Evolutionary conservation across 352 stramenopile genomes (phyloP).

Genomic region (Globisporangium takayamanum): DNA sequence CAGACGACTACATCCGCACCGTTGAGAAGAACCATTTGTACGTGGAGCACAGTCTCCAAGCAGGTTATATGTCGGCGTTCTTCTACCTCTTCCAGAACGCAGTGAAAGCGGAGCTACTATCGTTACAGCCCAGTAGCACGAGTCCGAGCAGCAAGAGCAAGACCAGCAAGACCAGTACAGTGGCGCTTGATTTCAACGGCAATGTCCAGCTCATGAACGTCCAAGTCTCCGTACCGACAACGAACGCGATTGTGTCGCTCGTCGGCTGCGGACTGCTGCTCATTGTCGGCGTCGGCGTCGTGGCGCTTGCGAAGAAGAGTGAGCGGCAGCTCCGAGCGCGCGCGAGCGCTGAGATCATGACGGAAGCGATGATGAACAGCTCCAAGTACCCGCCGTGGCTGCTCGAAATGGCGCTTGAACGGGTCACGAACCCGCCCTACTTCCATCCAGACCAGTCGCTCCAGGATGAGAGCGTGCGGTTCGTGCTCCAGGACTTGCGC

Average conservation of each 20-base stretch:
- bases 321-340: constrained; percentile 1
- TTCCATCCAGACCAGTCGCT: not conserved
- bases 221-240: constrained; percentile 2
- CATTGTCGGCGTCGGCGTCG: not conserved
- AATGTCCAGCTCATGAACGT: constrained; percentile 10
- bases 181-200: not conserved
- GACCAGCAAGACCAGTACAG: not conserved
- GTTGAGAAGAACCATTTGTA: constrained; percentile 36
- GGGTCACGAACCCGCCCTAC: not conserved
- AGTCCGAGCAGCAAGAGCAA: too few species aligned
- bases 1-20: constrained; percentile 8
- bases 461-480: not conserved
- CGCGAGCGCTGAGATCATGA: constrained; percentile 1
- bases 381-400: constrained; percentile 9
- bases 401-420: constrained; percentile 1
- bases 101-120: not conserved
- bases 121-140: too few species aligned
- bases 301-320: not conserved
- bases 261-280: constrained; percentile 5
- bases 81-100: constrained; percentile 35
- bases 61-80: constrained; percentile 25
- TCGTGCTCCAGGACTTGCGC: constrained; percentile 3
- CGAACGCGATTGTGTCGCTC: constrained; percentile 8
- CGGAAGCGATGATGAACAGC: constrained; percentile 6
- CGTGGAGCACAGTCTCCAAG: constrained; percentile 29